Base-by-base conservation (phyloP, 306 rosid genomes). In the Arachis hypogaea region DNA sequence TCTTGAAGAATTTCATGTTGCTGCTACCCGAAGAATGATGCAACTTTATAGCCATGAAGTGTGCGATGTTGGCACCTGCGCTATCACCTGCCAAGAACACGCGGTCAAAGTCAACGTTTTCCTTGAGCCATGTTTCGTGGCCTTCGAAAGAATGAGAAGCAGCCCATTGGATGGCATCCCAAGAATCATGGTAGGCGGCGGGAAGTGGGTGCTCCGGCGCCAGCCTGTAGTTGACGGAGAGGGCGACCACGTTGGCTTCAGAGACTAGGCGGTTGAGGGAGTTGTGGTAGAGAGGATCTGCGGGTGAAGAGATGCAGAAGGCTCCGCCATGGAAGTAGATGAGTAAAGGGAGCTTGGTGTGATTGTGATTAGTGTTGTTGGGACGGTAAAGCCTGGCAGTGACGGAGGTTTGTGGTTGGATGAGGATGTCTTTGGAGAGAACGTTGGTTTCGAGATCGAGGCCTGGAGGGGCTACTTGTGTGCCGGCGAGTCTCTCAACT, bases 321-420 rank as follows among this genome's bases (percentile, higher is more conserved):
- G 94, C 97, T 0, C 98, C 96, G 0, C 98, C 98, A 22, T 93
- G 98, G 41, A 82, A 83, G 89, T 93, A 91, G 54, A 91, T 5
- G 7, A 84, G 30, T 42, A 93, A 47, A 5, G 97, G 92, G 36
- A 86, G 91, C 74, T 87, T 90, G 29, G 4, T 11, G 2, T 51
- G 36, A 9, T 22, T 22, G 28, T 81, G 85, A 1, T 43, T 38
- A 7, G 6, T 5, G 1, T 41, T 30, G 40, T 66, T 74, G 14
- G 92, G 91, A 14, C 72, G 69, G 79, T 89, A 93, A 2, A 93
- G 44, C 49, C 98, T 82, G 54, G 86, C 97, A 0, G 90, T 79
- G 67, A 91, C 81, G 5, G 87, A 85, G 33, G 85, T 88, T 69
- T 88, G 79, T 5, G 88, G 91, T 5, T 47, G 9, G 16, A 91